Evolutionary conservation across 164 flowering plant genomes (phyloP).

Genomic region (Kalanchoe fedtschenkoi): DNA sequence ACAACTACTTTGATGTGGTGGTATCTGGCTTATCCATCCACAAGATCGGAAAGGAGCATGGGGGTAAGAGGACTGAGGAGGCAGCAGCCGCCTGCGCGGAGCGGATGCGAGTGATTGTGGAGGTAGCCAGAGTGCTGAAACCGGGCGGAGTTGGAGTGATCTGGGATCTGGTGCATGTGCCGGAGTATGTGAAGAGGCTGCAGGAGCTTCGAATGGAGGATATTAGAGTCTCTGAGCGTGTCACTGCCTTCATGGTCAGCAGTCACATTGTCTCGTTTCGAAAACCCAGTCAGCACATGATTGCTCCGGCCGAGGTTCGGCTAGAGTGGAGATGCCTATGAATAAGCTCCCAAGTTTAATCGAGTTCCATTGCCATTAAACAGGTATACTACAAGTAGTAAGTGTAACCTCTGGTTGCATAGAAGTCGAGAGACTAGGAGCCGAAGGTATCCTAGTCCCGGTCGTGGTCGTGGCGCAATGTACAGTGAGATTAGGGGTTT

Average conservation of each 20-base stretch:
- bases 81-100: conserved; percentile 88
- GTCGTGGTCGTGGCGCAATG: no score
- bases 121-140: conserved; percentile 76
- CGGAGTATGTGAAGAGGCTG: conserved; percentile 70
- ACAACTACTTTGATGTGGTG: conserved; percentile 82
- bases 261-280: conserved; percentile 90
- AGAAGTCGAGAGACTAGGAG: neutral
- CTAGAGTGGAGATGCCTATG: conserved; percentile 59
- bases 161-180: conserved; percentile 86
- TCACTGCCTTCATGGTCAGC: conserved; percentile 82
- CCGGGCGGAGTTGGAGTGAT: conserved; percentile 85
- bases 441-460: conserved; percentile 6
- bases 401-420: neutral
- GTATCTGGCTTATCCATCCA: conserved; percentile 73
- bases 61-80: conserved; percentile 66
- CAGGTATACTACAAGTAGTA: neutral
- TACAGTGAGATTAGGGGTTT: neutral
- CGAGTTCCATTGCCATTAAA: neutral
- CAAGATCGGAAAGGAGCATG: conserved; percentile 77
- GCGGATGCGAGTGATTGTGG: conserved; percentile 65
- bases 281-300: conserved; percentile 50
- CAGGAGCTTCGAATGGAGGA: conserved; percentile 84
- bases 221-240: conserved; percentile 68
- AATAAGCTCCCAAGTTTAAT: neutral
- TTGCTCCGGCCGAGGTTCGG: conserved; percentile 43